Base-by-base conservation (phyloP, 352 stramenopile genomes). In the Phytophthora crassamura region DNA sequence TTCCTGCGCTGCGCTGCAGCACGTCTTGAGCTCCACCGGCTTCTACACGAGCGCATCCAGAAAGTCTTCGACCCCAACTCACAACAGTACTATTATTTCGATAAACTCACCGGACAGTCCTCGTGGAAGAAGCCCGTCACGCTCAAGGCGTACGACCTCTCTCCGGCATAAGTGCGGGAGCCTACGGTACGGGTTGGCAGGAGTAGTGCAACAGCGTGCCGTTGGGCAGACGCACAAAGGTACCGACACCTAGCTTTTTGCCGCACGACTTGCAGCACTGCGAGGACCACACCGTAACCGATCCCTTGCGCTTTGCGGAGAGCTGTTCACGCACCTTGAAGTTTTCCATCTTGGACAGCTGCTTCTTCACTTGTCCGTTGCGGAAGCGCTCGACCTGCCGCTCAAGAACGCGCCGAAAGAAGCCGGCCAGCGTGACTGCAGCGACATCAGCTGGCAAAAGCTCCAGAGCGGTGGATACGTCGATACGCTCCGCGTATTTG, bases 331-430 rank as follows among this genome's bases (percentile, higher is more conserved):
- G 85, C 20, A 93, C 75, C 38, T 84, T 89, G 38, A 95, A 91
- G 60, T 95, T 95, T 52, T 90, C 87, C 74, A 95, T 95, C 69
- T 95, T 95, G n/a, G 83, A 79, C 18, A 95, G 72, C 22, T 95
- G 87, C 51, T 84, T 92, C 72, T 90, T 90, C 47, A 95, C 84
- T 77, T 95, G 87, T 11, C 84, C 84, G 18, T 92, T 93, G 59
- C 85, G 87, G 42, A 75, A 81, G 14, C 82, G 81, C 59, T 94
- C 71, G 9, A 95, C 84, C 22, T 93, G 83, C 4, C 74, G 75
- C 62, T 95, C 87, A 35, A 95, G 54, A 2, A 93, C 84, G 41
- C 84, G 80, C 30, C 82, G 77, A 40, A 95, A 90, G 46, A 93
- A 94, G 0, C 50, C 49, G n/a, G 67, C 68, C 25, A 95, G 67